Evolutionary conservation across 148 eudicot genomes (phyloP), one percentile per base, ranked within the genome.

Genomic region (Beta vulgaris): DNA sequence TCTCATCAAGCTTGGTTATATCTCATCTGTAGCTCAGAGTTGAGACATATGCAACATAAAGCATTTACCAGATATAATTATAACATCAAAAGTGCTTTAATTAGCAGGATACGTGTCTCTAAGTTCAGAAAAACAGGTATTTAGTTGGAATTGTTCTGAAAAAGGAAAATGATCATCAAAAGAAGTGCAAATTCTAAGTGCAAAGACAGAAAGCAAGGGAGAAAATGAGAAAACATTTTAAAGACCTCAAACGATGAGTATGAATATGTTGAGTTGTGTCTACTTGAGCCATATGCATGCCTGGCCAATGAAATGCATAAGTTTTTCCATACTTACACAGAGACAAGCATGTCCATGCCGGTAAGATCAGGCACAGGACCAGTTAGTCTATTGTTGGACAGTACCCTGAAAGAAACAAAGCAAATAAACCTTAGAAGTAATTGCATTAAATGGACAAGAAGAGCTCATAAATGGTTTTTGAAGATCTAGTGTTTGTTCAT

Each of bases 301-400:
- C n/a, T 36, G 16, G 11, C 16, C 32, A 71, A 72, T 9, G 10
- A 59, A 43, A 40, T 36, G 8, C 5, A 28, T 28, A 39, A 34
- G 49, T 69, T 16, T 23, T 7, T 53, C 40, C 10, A 35, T 61
- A 78, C 97, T 91, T 89, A 91, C 97, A 89, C 79, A 63, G 77
- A 81, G 77, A 46, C 71, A 68, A 94, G 86, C 49, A 40, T 51
- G 77, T 75, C 65, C 91, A 94, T 77, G 80, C 93, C 91, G 19
- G 86, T 79, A 61, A 94, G 96, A 72, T 94, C 72, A 37, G 98
- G 98, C 46, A 90, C 58, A 57, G 77, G 66, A 65, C 93, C 98
- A 71, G 21, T 83, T 77, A 94, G 83, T 8, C 73, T 68, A 68
- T 94, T 91, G 86, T 94, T 84, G 58, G 97, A 83, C 79, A 94